Base-by-base conservation (phyloP, 2,329 filamentous ascomycete species). In the Furcasterigmium furcatum region DNA sequence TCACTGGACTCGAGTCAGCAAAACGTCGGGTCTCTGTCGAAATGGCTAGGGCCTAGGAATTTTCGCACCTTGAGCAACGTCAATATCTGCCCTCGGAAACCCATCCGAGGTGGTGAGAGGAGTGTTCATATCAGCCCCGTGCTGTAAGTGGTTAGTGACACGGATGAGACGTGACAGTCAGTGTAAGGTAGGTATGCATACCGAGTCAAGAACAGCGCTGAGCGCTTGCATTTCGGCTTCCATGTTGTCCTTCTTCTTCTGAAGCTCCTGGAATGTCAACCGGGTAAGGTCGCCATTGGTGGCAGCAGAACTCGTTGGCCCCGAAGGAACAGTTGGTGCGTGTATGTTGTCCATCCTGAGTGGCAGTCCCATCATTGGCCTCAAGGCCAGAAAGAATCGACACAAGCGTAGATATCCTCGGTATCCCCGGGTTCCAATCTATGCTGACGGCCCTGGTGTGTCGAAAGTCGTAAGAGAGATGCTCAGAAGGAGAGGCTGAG, bases 71-170 rank as follows among this genome's bases (percentile, higher is more conserved):
- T 96, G 92, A 21, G 94, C 87, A 51, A 99, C 87, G 64, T 99
- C 94, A 52, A 99, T 85, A 66, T 99, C 94, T 57, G 88, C 85
- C 61, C 94, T 82, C 25, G 94, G 94, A 63, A 89, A 99, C 40
- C 94, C 94, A 67, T 97, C 94, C 50, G 84, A 80, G 13, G 92
- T 96, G 20, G 90, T 82, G 32, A 99, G 80, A 47, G 82, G 77
- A 8, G 94, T 96, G 58, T 86, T 85, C 94, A 99, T 99, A 58
- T 87, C 85, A 44, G 96, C 92, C 38, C 87, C 84, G 73, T 97
- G 92, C 91, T 96, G 58, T 24, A 27, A 27, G 7, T 27, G 10
- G n/a, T 12, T 25, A 22, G 35, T 30, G 27, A 42, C 39, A 57
- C 47, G 18, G 14, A 14, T 10, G 12, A 13, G 24, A 16, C 14